These are phyloP conservation scores for Tetrahymena thermophila DNA, from an alignment of 73 alveolate species.

Conservation along the genomic window DNA sequence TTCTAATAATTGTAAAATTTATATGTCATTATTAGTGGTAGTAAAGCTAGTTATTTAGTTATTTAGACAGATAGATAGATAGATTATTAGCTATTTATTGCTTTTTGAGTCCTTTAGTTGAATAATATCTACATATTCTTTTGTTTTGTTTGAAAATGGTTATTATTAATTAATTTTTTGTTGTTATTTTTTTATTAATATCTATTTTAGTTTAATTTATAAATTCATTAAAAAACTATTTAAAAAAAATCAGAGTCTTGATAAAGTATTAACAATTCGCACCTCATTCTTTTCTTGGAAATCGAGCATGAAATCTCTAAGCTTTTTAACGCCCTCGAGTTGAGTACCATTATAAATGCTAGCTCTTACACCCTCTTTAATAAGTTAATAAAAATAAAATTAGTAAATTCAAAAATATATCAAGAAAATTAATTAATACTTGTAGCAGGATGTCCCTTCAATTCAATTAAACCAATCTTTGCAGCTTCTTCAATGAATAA, in stretches of 20 bases:
- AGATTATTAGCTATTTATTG: neutral
- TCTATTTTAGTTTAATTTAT: neutral
- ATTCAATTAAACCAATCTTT: conserved; percentile 42
- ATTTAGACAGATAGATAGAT: too few relatives aligned
- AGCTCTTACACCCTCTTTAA: conserved; percentile 61
- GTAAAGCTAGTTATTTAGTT: too few relatives aligned
- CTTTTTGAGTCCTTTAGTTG: neutral
- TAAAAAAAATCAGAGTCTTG: neutral
- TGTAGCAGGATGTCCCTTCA: conserved; percentile 60
- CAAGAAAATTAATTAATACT: neutral
- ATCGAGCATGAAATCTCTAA: conserved; percentile 53
- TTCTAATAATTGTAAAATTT: too few relatives aligned
- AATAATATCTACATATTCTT: too few relatives aligned
- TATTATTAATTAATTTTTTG: too few relatives aligned
- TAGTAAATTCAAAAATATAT: neutral
- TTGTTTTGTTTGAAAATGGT: neutral
- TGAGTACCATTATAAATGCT: conserved; percentile 66
- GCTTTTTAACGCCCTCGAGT: conserved; percentile 59
- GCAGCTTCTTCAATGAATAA: conserved; percentile 67
- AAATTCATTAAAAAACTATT: neutral
- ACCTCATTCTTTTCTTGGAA: conserved; percentile 9
- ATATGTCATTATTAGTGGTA: too few relatives aligned
- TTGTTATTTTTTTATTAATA: too few relatives aligned
- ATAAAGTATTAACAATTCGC: neutral
- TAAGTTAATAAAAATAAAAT: neutral